Evolutionary conservation across 306 rosid genomes (phyloP), one percentile per base, ranked within the genome.

Genomic region (Quercus variabilis): DNA sequence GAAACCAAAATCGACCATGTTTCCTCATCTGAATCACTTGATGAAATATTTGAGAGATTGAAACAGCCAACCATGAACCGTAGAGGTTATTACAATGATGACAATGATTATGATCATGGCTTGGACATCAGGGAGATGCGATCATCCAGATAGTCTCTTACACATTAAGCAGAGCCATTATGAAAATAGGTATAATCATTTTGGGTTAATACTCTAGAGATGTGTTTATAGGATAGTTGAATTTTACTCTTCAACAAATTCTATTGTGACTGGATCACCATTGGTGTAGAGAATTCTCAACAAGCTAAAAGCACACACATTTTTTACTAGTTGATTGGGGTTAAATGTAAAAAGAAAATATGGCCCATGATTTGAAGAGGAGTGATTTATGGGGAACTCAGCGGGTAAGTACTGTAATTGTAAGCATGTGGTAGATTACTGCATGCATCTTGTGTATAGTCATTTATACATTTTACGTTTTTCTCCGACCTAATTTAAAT

Each of bases 11-110:
- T 81, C 17, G 75, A 82, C 15, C 31, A 74, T 35, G 79, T 31
- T 13, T 68, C 92, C 74, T 88, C 97, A 23, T 76, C 79, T 3
- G 94, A 88, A 79, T 92, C 98, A 23, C 97, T 94, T 3, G 98
- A 94, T 69, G 97, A 94, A 30, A 94, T 94, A 81, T 94, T 94
- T 65, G 93, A 90, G 79, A 88, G 91, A 86, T 74, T 94, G 83
- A 89, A 90, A 81, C 91, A 74, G 67, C 94, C 93, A 1, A 86
- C 88, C 38, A 35, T 74, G 5, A 89, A 87, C 33, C 76, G 76
- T 25, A 84, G 64, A 74, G 85, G 80, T 75, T 74, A 78, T 78
- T 78, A 55, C 46, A 83, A 85, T 5, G 87, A 76, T 57, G 87
- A 79, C 3, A 18, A 58, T 20, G 64, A 58, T 65, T 25, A 65